phyloP scores from a whole-genome alignment of 192 early-diverging fungal genomes.

The Fimicolochytrium jonesii region DNA sequence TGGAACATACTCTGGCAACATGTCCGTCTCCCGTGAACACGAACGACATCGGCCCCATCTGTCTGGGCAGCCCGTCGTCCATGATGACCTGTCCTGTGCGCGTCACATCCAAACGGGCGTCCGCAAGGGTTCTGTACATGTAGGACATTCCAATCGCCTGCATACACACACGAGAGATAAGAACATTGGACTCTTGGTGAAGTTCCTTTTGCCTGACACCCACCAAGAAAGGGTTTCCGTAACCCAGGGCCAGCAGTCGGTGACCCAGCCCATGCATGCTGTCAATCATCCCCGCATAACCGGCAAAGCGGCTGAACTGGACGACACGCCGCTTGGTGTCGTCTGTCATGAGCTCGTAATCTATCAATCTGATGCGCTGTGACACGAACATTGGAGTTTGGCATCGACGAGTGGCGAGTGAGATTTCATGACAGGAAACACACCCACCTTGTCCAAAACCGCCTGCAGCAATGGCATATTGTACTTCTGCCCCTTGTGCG shows the following conservation, averaged over 20 bases:
- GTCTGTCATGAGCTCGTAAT: slow-evolving; percentile 93
- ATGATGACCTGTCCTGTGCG: slow-evolving; percentile 74
- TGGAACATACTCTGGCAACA: slow-evolving; percentile 64
- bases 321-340: slow-evolving; percentile 71
- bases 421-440: not conserved
- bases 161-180: slow-evolving; percentile 16
- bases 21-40: slow-evolving; percentile 90
- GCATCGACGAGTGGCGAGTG: not conserved
- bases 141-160: slow-evolving; percentile 36
- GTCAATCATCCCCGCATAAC: slow-evolving; percentile 93
- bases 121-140: slow-evolving; percentile 47
- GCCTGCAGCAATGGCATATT: slow-evolving; percentile 88
- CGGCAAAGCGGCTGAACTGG: slow-evolving; percentile 89
- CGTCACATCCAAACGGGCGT: slow-evolving; percentile 52
- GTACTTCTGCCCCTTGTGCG: slow-evolving; percentile 93
- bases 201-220: not conserved
- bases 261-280: slow-evolving; percentile 88
- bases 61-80: slow-evolving; percentile 81
- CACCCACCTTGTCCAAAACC: slow-evolving; percentile 78
- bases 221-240: slow-evolving; percentile 92
- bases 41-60: slow-evolving; percentile 86
- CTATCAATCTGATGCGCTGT: slow-evolving; percentile 74
- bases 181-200: not conserved
- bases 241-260: slow-evolving; percentile 82
- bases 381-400: not conserved